Evolutionary conservation across 352 stramenopile species (phyloP).

Genomic region (Phytophthora pisi): DNA sequence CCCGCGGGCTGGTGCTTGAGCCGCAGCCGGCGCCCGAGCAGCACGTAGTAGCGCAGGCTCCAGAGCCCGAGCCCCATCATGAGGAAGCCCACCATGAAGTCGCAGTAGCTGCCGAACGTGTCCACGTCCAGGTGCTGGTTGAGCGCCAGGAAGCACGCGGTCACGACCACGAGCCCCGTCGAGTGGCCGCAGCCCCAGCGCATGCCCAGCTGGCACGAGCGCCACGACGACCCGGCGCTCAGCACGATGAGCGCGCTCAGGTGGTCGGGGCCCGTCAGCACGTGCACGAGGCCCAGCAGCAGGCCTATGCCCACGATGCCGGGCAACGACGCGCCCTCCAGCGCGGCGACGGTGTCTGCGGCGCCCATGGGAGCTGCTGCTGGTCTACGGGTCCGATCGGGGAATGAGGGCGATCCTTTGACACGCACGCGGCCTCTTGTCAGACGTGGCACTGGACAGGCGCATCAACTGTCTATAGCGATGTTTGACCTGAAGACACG

Average conservation of each 20-base stretch:
- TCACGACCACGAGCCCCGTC: slow-evolving; percentile 78
- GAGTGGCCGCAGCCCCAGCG: slow-evolving; percentile 91
- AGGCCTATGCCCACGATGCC: slow-evolving; percentile 49
- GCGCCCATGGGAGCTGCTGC: slow-evolving; percentile 13
- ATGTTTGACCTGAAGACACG: background rate
- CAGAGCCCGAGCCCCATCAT: slow-evolving; percentile 71
- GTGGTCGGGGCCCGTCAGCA: slow-evolving; percentile 80
- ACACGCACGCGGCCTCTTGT: slow-evolving; percentile 4
- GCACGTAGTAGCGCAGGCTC: slow-evolving; percentile 59
- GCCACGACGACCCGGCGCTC: slow-evolving; percentile 68
- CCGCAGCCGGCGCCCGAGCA: slow-evolving; percentile 42
- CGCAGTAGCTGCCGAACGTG: slow-evolving; percentile 60
- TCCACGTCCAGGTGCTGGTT: slow-evolving; percentile 56
- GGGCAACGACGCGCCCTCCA: slow-evolving; percentile 46
- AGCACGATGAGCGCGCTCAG: slow-evolving; percentile 87
- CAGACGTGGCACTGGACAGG: background rate
- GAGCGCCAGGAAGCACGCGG: slow-evolving; percentile 57
- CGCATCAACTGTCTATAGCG: background rate
- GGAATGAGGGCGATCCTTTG: slow-evolving; percentile 2
- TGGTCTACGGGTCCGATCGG: background rate
- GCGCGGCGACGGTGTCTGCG: slow-evolving; percentile 30
- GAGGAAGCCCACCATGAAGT: slow-evolving; percentile 76
- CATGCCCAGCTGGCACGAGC: slow-evolving; percentile 81
- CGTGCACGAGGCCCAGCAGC: slow-evolving; percentile 53
- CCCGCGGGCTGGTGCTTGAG: slow-evolving; percentile 16